Evolutionary conservation across 331 rosid genomes (phyloP), one percentile per base, ranked within the genome.

Genomic region (Cydonia oblonga): DNA sequence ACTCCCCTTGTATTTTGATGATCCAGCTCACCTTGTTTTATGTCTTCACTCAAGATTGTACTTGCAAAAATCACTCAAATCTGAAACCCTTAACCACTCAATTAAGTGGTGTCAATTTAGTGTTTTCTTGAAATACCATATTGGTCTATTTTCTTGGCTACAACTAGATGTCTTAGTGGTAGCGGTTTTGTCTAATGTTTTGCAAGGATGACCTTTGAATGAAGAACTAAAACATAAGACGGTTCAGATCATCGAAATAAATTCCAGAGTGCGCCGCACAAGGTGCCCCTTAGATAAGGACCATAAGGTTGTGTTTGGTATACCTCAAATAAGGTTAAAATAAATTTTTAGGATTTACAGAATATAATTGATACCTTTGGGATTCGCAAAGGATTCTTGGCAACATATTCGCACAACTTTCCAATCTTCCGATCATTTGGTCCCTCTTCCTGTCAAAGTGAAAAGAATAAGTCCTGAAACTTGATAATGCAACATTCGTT

Each of bases 401-500:
- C 81, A 15, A 93, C 96, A 70, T 95, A 95, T 76, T 95, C 97
- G 62, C 99, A 91, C 54, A 95, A 81, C 54, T 91, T 95, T 70
- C 96, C 97, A 66, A 95, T 91, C 82, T 87, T 84, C 74, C 97
- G 86, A 71, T 95, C 99, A 83, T 89, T 91, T 44, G 93, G 84
- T 64, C 85, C 96, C 54, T 95, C 97, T 75, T 89, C 99, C 99
- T 93, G 82, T 74, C 73, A 82, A 71, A 60, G 66, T 80, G 65
- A 42, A 56, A 69, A 60, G 32, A 42, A 65, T 5, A 42, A 22
- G 42, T 64, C 40, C 38, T 72, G 26, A 72, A 33, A 63, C 72
- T 69, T 35, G 58, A 30, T 30, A 59, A 35, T 23, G 52, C 60
- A 20, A 1, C 26, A 24, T 7, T 73, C 16, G 28, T 2, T 8